Base-by-base conservation (phyloP, 2,329 filamentous ascomycete genomes). In the Capronia coronata region DNA sequence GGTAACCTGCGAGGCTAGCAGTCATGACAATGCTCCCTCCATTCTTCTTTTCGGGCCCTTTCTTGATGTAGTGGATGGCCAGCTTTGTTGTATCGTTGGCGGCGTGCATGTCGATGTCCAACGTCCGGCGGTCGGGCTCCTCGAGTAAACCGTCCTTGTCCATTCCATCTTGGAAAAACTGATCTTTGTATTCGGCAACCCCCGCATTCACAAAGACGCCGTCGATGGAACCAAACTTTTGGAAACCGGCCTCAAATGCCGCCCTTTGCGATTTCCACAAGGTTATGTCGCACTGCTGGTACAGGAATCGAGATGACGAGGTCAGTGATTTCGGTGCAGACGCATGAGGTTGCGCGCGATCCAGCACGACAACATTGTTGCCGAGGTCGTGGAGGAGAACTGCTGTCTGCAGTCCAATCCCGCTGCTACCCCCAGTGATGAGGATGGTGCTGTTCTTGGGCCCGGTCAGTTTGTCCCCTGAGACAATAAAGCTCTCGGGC, bases 141-240 rank as follows among this genome's bases (percentile, higher is more conserved):
- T 64, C 64, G n/a, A 75, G 59, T 50, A 70, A 58, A 0, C 72
- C 72, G 3, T 65, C 47, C 0, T 35, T 50, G 43, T 75, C 71
- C 3, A 70, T 43, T 7, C 68, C 64, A 43, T 74, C 71, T 3
- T 65, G 68, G 64, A 75, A 76, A 61, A 76, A 74, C 53, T 75
- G 72, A 40, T 75, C 72, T 34, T 65, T 64, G 42, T 71, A 65
- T 54, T 76, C 73, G 22, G 69, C 65, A 19, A 75, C 70, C 0
- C 73, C 73, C 3, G 73, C 73, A 45, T 75, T 75, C 40, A 75
- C 69, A 54, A 73, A 76, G 11, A 75, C 71, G 32, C 63, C 63
- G 46, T 73, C 70, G 35, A 75, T 69, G 8, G 64, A 62, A 5
- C 68, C 67, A 59, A 75, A 75, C 22, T 67, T 67, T 5, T 60